Percentiles rank a stretch among this genome's conserved stretches.
Conservation (phyloP, 2,329 filamentous ascomycete species). For the Colletotrichum echinochloae region DNA sequence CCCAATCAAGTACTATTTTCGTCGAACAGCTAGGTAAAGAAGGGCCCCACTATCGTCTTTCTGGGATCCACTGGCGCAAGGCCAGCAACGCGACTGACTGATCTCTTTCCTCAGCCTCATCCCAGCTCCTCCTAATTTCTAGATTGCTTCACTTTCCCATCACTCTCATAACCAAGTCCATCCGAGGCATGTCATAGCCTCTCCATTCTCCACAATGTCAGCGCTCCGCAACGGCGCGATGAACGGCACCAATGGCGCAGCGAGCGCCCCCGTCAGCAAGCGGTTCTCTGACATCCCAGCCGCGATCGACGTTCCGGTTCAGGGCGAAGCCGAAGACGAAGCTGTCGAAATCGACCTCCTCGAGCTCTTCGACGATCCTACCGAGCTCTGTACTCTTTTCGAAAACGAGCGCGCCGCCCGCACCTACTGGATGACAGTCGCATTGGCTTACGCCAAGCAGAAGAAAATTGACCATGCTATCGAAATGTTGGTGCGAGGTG, state of each 20-base stretch:
- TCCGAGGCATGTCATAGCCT: constrained; percentile 40
- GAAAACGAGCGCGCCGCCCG: constrained; percentile 94
- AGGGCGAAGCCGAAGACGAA: constrained; percentile 74
- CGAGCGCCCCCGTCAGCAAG: constrained; percentile 58
- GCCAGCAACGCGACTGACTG: constrained; percentile 36
- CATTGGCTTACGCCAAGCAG: constrained; percentile 96
- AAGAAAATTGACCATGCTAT: constrained; percentile 89
- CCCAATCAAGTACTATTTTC: constrained; percentile 20
- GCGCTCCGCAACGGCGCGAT: constrained; percentile 56
- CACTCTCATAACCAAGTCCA: constrained; percentile 20
- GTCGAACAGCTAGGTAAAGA: constrained; percentile 16
- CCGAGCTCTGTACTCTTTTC: constrained; percentile 92
- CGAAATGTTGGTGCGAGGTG: constrained; percentile 79
- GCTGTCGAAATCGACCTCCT: constrained; percentile 93
- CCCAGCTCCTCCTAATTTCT: constrained; percentile 30
- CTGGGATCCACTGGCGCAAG: constrained; percentile 29
- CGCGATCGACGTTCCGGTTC: constrained; percentile 75
- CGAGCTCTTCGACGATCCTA: constrained; percentile 91
- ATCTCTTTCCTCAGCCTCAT: constrained; percentile 39
- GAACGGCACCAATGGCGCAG: constrained; percentile 58
- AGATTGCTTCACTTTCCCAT: constrained; percentile 17
- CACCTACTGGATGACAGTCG: constrained; percentile 98
- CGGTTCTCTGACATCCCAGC: constrained; percentile 75
- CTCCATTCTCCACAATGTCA: constrained; percentile 52
- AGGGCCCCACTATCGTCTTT: constrained; percentile 15